Evolutionary conservation across 140 eudicot species (phyloP), one percentile per base, ranked within the genome.

Genomic region (Senecio squalidus): DNA sequence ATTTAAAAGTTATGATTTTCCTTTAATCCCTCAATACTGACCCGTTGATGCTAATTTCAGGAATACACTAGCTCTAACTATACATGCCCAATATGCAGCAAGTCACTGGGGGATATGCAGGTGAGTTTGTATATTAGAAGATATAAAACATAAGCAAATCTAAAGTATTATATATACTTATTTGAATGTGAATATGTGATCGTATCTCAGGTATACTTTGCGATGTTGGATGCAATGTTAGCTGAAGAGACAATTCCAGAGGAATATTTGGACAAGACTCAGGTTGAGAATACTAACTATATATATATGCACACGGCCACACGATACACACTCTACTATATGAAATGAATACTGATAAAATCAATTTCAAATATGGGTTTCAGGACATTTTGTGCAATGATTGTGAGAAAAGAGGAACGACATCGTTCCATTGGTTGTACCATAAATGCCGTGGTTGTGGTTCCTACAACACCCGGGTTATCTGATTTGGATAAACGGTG

Each of bases 101-200:
- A 91, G 82, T 86, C 98, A 51, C 76, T 91, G 28, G 95, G 98
- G 38, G 79, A 91, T 67, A 83, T 91, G 96, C 87, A 86, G 95
- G 97, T 85, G 16, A 67, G 76, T 69, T 43, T 4, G 20, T 52
- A 21, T 11, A 9, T 17, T 29, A 21, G 28, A 27, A 16, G 16
- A 36, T 61, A 41, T 13, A n/a, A 18, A 9, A 31, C 62, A 17
- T 39, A 6, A 7, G 33, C 62, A 21, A 5, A 29, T 58, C 33
- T 7, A 23, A 36, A 25, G 3, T 50, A 11, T 14, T 50, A 9
- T 5, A 36, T 33, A 4, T 21, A 11, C 1, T 33, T n/a, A 14
- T 26, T 25, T 55, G 46, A 48, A 47, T 94, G 85, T 41, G n/a
- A 9, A 1, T 24, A 17, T 59, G 27, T 70, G 34, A 5, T 61